Evolutionary conservation across 2,329 filamentous ascomycete species (phyloP), one percentile per base, ranked within the genome.

Genomic region (Calonectria ilicicola): DNA sequence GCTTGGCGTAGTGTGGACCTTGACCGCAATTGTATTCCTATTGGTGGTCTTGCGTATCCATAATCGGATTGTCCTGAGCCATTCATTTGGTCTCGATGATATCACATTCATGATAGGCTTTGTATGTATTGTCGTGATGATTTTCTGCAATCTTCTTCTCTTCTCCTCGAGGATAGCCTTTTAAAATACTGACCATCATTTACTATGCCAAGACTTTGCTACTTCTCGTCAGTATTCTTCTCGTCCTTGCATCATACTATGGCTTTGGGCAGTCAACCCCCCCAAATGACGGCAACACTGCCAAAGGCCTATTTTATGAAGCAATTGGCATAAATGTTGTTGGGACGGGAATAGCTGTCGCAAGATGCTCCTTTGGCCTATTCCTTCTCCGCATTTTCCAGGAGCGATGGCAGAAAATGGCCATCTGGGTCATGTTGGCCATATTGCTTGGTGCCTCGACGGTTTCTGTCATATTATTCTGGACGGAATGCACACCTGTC

Each of bases 301-400:
- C 53, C 5, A 58, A 58, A 38, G 53, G 15, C 2, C n/a, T 58
- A 8, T 58, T 58, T 26, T 58, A 58, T 23, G 53, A 58, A 6
- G 53, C 53, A 38, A 58, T 58, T 5, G 53, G 53, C 12, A 58
- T 58, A 23, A 58, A 58, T 15, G 53, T 58, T 3, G 53, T 58
- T 3, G 53, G 53, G 17, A 58, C 53, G 5, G 53, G 53, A 17
- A 58, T 58, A 38, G 53, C 53, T 5, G 53, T 58, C n/a, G 53
- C 53, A 1, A 38, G 53, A 23, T 58, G 29, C 19, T 58, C 53
- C 29, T 58, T 58, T 38, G 53, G 53, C 2, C n/a, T 58, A 17
- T 58, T 58, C 32, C 53, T 58, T 23, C 53, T 58, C 32, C 53
- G 53, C n/a, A 58, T 58, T 58, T 58, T 58, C 3, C 53, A 58